A percentile compares a stretch with the other conserved stretches of the same genome.
Evolutionary conservation across 371 early-diverging fungal genomes (phyloP).

Genomic region (Conidiobolus incongruus): DNA sequence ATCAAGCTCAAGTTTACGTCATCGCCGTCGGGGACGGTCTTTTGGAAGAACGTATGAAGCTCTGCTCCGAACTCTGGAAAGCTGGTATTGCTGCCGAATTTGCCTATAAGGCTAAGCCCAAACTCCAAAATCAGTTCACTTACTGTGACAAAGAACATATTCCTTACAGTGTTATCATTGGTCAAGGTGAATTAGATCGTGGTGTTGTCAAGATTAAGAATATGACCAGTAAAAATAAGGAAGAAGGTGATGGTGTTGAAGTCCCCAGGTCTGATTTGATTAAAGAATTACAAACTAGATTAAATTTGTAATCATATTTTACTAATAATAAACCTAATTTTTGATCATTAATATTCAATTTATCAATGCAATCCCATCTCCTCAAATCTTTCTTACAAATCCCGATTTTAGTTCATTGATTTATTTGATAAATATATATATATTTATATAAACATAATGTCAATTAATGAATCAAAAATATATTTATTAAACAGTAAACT

Average conservation of each 20-base stretch:
- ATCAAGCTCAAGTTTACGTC: slow-evolving; percentile 72
- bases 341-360: too few relatives aligned
- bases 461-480: too few relatives aligned
- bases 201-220: slow-evolving; percentile 72
- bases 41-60: slow-evolving; percentile 76
- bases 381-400: too few relatives aligned
- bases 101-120: slow-evolving; percentile 80
- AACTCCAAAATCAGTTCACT: slow-evolving; percentile 56
- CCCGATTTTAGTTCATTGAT: too few relatives aligned
- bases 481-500: too few relatives aligned
- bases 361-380: too few relatives aligned
- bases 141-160: slow-evolving; percentile 66
- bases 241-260: slow-evolving; percentile 24
- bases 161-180: slow-evolving; percentile 75
- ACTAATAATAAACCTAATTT: too few relatives aligned
- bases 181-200: slow-evolving; percentile 52
- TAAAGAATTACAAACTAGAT: slow-evolving; percentile 25
- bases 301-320: slow-evolving; percentile 8
- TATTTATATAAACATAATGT: too few relatives aligned
- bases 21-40: slow-evolving; percentile 70
- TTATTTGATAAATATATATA: too few relatives aligned
- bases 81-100: slow-evolving; percentile 71
- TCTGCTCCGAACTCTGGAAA: slow-evolving; percentile 77
- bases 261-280: slow-evolving; percentile 38
- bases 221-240: slow-evolving; percentile 28